Percentiles rank a stretch among this genome's conserved stretches.
phyloP scores from a whole-genome alignment of 1,284 basidiomycete genomes.

The Cerrena zonata region DNA sequence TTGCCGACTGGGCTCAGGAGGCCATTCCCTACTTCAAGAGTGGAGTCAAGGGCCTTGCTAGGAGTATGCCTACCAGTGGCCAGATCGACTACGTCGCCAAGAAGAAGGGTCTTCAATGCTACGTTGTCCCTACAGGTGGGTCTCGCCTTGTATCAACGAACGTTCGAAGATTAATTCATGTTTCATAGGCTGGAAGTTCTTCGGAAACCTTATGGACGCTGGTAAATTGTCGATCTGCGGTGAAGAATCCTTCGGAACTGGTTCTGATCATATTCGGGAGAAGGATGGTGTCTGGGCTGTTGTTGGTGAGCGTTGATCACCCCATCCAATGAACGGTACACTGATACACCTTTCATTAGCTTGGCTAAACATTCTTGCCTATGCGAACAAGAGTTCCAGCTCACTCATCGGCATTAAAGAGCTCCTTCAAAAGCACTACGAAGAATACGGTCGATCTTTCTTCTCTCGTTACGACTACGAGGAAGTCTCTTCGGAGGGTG shows the following conservation, averaged over 20 bases:
- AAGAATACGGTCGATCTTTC: conserved; percentile 92
- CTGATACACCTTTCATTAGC: conserved; percentile 45
- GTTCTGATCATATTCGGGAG: conserved; percentile 98
- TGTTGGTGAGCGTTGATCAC: conserved; percentile 60
- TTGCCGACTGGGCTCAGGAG: conserved; percentile 91
- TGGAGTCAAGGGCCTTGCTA: conserved; percentile 91
- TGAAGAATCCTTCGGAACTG: conserved; percentile 98
- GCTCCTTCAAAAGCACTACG: conserved; percentile 82
- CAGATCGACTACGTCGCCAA: conserved; percentile 96
- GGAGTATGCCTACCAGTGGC: conserved; percentile 95
- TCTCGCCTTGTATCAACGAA: conserved; percentile 3
- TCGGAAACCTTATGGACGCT: conserved; percentile 99
- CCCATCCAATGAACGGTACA: conserved; percentile 15
- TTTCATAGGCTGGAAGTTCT: conserved; percentile 92
- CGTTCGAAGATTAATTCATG: conserved; percentile 6
- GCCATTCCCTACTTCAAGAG: conserved; percentile 94
- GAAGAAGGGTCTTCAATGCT: conserved; percentile 88
- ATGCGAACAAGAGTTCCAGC: conserved; percentile 78
- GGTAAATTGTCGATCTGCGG: conserved; percentile 95
- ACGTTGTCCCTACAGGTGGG: conserved; percentile 93
- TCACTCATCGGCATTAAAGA: conserved; percentile 83
- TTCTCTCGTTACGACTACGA: conserved; percentile 99
- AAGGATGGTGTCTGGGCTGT: conserved; percentile 99
- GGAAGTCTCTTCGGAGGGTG: conserved; percentile 88
- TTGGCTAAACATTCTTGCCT: conserved; percentile 95